Base-by-base conservation (phyloP, 2,329 filamentous ascomycete genomes). In the Colletotrichum sublineola region DNA sequence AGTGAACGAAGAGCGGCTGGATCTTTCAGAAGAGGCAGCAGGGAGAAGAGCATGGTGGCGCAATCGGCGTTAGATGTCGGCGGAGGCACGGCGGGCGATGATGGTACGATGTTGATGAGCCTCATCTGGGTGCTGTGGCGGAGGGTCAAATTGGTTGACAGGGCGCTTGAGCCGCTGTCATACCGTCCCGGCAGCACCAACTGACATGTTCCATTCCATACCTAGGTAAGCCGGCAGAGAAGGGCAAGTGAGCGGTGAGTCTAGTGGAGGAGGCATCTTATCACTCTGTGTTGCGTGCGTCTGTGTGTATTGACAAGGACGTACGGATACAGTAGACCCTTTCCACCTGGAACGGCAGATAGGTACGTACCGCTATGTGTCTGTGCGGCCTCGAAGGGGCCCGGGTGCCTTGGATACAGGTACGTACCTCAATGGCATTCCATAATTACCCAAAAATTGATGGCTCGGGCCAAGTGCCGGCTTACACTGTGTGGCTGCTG, bases 191-290 rank as follows among this genome's bases (percentile, higher is more conserved):
- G 42, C 9, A 11, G 3, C 38, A 44, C 38, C 29, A 31, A 20
- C 58, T 38, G 31, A 5, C 15, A 11, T 18, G 6, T 29, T 18
- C 24, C 24, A 24, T 24, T 24, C 24, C 24, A 24, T 24, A 24
- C 24, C 24, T 24, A 24, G 24, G 24, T 24, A 24, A 24, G 24
- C 24, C 24, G 24, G 24, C 24, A 24, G 24, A 24, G 24, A 24
- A 24, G 24, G 24, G 24, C 24, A 24, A 24, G 24, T 24, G 29
- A 62, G 60, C 60, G 60, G 60, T 63, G 60, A 50, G 44, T n/a
- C 36, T 52, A 20, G 18, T 24, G 18, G 9, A 29, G n/a, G 57
- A 44, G 24, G 24, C 24, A 24, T 24, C 24, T 24, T 24, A 24
- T 24, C 24, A 24, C 24, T 18, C n/a, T 42, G 11, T 60, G 14